phyloP scores from a whole-genome alignment of 2,329 filamentous ascomycete genomes.

The Stagonosporopsis chrysanthemi region DNA sequence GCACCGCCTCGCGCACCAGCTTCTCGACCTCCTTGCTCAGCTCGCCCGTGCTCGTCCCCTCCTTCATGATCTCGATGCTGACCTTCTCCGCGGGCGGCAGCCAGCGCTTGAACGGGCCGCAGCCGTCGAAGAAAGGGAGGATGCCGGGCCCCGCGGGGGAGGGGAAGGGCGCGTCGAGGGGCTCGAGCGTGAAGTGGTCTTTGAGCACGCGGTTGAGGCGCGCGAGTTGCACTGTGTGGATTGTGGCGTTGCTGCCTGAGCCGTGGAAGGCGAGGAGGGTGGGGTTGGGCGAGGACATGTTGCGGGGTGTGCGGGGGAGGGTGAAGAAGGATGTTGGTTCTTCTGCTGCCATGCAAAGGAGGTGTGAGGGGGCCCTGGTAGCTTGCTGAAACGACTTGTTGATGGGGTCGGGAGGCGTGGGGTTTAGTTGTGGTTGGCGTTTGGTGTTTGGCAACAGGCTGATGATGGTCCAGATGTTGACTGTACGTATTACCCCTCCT shows the following conservation, averaged over 20 bases:
- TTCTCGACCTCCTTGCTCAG: slow-evolving; percentile 34
- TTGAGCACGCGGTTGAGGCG: slow-evolving; percentile 36
- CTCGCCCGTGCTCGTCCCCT: slow-evolving; percentile 15
- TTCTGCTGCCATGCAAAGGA: background rate
- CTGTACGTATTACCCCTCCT: slow-evolving; percentile 14
- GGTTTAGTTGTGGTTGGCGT: background rate
- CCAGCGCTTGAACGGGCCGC: slow-evolving; percentile 48
- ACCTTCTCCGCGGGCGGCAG: slow-evolving; percentile 30
- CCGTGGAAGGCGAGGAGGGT: slow-evolving; percentile 49
- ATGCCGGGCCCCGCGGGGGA: slow-evolving; percentile 46
- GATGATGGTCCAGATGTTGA: background rate
- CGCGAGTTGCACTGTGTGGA: slow-evolving; percentile 46
- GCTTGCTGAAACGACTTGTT: background rate
- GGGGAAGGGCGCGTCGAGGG: slow-evolving; percentile 41
- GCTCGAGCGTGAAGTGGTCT: slow-evolving; percentile 36
- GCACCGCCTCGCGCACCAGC: slow-evolving; percentile 29
- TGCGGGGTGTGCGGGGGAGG: slow-evolving; percentile 2
- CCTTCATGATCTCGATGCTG: slow-evolving; percentile 26
- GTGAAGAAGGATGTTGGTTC: slow-evolving; percentile 3
- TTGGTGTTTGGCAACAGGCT: background rate
- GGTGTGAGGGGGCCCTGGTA: too few species aligned
- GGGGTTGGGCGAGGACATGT: slow-evolving; percentile 33
- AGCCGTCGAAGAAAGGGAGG: slow-evolving; percentile 50
- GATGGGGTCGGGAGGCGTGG: background rate
- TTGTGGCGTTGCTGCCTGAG: slow-evolving; percentile 43